Base-by-base conservation (phyloP, 306 rosid genomes). In the Lathyrus aphaca region DNA sequence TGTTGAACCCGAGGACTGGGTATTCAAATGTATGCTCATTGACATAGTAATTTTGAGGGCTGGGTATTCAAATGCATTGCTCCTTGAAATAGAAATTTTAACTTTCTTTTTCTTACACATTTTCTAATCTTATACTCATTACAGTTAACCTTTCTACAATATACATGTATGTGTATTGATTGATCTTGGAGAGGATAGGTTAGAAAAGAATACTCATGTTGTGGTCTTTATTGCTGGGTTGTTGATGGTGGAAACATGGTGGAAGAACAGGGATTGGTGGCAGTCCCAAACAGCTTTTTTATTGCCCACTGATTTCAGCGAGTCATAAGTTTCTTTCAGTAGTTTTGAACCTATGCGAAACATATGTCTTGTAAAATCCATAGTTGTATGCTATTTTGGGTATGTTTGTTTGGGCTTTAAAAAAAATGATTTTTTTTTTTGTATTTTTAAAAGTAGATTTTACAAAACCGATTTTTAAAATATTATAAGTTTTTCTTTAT, bases 1-100 rank as follows among this genome's bases (percentile, higher is more conserved):
- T 81, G 84, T 74, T 57, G 77, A 76, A 63, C 68, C 46, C 23
- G 70, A 48, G 38, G 32, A 39, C 19, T 65, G 54, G 38, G 39
- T 25, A 76, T 25, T 68, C 67, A 18, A 32, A 65, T 50, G 18
- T 9, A 57, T n/a, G 35, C 71, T 76, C 53, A 57, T 53, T 40
- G 66, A 76, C 49, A 13, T 14, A 8, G 64, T 29, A 32, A 32
- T 32, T 32, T 32, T 29, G 69, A 48, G 30, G 30, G 44, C 19
- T 65, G 54, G 38, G 38, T 18, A 76, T 25, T 67, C 67, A 23
- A 30, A 61, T 49, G 18, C 17, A 57, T n/a, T n/a, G 35, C 71
- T 76, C 53, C 64, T 51, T 40, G 66, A 76, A 57, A 13, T 14
- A 8, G 27, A 64, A 55, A 32, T 65, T 16, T 43, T 72, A 6